Base-by-base conservation (phyloP, 768 basidiomycete species). In the Amanita fuliginea region DNA sequence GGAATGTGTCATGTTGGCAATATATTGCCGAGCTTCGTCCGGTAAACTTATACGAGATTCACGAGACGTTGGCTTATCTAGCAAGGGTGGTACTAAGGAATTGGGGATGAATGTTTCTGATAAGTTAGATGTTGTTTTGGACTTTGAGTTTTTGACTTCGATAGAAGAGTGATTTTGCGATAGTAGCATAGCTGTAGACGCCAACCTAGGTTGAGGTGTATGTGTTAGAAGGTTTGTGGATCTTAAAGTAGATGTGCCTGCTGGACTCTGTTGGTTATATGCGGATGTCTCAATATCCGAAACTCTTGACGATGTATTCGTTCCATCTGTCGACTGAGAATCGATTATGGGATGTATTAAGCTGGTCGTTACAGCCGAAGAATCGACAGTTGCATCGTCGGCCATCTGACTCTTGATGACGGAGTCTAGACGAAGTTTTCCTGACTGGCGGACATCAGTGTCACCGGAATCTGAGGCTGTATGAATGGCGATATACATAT, bases 1-100 rank as follows among this genome's bases (percentile, higher is more conserved):
- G 4, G 79, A 81, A 49, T 86, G 84, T 33, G 64, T 65, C 75
- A 85, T 80, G 56, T 74, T 77, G 33, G 77, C 72, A 49, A 86
- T 81, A 57, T 86, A 88, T 42, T 75, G 78, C 54, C 71, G 77
- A 13, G 86, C 82, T 61, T 90, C 88, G 48, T 88, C 85, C 1
- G 87, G 83, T 33, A 88, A 70, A 30, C 81, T 78, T 44, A 83
- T 76, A 19, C 75, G 74, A 7, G 84, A 87, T 45, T 82, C 81
- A 48, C 81, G 75, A n/a, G 77, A 75, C 14, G 69, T 55, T 4
- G 33, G 2, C 26, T 14, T 39, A 34, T 47, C 26, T 35, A 30
- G 35, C 9, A 28, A 39, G 22, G 46, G 26, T 22, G 18, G 16
- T 13, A 36, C 21, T 16, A 22, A 13, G 4, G 24, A 28, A 24